Evolutionary conservation across 306 rosid species (phyloP).

Genomic region (Biancaea sappan): DNA sequence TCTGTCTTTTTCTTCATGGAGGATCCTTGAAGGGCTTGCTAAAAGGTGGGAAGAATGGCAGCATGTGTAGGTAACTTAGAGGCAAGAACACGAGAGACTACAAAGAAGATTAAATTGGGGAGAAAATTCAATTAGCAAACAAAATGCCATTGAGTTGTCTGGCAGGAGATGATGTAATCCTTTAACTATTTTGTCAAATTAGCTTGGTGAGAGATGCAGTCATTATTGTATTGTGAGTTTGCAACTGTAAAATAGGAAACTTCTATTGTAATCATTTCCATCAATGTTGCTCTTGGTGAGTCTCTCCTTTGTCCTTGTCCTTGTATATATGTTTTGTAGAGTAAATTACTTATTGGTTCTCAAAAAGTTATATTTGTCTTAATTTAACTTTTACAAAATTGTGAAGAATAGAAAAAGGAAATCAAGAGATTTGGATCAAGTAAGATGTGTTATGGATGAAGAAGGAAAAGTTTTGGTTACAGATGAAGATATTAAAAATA

Average conservation of each 20-base stretch:
- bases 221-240: constrained; percentile 13
- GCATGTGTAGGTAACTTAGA: constrained; percentile 63
- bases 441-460: too few species aligned
- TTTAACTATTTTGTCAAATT: constrained; percentile 32
- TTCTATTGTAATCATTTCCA: neutral
- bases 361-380: too few species aligned
- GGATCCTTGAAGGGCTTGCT: constrained; percentile 93
- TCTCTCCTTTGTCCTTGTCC: too few species aligned
- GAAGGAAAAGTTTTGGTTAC: too few species aligned
- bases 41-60: constrained; percentile 97
- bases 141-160: constrained; percentile 81
- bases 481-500: too few species aligned
- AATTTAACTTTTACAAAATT: too few species aligned
- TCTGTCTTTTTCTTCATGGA: too few species aligned
- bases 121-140: constrained; percentile 80
- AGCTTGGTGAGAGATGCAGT: constrained; percentile 21
- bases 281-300: too few species aligned
- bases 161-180: constrained; percentile 76
- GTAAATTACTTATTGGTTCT: too few species aligned
- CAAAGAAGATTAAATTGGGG: constrained; percentile 83
- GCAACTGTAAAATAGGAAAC: neutral
- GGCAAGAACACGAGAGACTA: constrained; percentile 74
- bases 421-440: too few species aligned
- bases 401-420: too few species aligned
- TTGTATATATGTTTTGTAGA: too few species aligned